Evolutionary conservation across 2,329 filamentous ascomycete species (phyloP).

Genomic region (Colletotrichum tofieldiae): DNA sequence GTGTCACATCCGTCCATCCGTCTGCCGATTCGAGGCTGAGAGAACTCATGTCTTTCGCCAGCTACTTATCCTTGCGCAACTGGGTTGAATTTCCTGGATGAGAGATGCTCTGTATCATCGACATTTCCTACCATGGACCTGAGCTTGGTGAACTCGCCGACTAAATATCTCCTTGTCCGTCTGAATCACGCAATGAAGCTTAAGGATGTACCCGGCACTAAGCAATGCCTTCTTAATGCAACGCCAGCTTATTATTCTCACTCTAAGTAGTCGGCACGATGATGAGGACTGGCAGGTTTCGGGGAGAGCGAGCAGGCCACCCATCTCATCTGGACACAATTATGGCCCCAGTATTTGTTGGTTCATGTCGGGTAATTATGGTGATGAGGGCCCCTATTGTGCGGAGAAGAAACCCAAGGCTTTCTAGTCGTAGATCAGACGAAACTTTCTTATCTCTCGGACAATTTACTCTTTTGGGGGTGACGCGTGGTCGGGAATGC

Average conservation of each 20-base stretch:
- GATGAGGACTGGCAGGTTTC: not conserved
- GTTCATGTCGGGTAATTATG: not conserved
- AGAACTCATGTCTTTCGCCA: not conserved
- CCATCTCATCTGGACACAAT: slow-evolving; percentile 4
- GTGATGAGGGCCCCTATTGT: not conserved
- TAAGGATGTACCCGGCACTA: not conserved
- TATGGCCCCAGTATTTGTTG: not conserved
- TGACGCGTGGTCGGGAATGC: slow-evolving; percentile 15
- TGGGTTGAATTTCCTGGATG: not conserved
- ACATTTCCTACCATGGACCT: too few relatives aligned
- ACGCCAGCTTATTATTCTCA: too few relatives aligned
- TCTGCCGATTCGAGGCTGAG: slow-evolving; percentile 8
- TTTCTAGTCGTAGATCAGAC: slow-evolving; percentile 10
- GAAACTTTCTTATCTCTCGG: slow-evolving; percentile 10
- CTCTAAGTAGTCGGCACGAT: not conserved
- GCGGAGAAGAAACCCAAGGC: slow-evolving; percentile 1
- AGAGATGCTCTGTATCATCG: not conserved
- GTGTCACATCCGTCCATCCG: not conserved
- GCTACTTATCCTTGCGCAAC: not conserved
- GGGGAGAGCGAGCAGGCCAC: not conserved
- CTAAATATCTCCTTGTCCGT: not conserved
- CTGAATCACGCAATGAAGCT: not conserved
- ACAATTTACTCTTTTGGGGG: not conserved
- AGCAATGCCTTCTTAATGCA: not conserved
- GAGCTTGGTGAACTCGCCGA: not conserved